phyloP scores from a whole-genome alignment of 306 rosid species.

The Quercus ilex region DNA sequence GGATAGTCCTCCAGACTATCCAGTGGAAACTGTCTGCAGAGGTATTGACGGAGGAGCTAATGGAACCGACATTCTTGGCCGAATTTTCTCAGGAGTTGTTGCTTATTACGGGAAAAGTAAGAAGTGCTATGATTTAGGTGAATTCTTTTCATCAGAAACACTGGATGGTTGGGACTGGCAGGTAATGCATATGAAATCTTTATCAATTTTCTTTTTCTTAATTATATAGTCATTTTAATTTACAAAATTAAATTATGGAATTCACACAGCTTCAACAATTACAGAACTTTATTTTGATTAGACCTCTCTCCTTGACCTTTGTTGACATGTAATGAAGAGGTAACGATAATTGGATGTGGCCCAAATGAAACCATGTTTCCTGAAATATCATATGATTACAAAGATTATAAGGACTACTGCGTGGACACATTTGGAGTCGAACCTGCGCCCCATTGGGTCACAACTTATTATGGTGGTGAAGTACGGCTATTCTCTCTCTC shows the following conservation, averaged over 20 bases:
- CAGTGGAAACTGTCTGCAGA: constrained; percentile 4
- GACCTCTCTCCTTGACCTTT: neutral
- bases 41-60: constrained; percentile 1
- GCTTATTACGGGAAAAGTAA: neutral
- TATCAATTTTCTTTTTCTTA: neutral
- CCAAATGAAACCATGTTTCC: neutral
- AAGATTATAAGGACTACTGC: constrained; percentile 31
- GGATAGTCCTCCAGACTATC: constrained; percentile 2
- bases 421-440: constrained; percentile 31
- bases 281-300: no score
- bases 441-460: constrained; percentile 38
- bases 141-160: neutral
- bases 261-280: neutral
- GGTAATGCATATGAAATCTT: constrained; percentile 5
- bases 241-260: neutral
- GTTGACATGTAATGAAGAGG: neutral
- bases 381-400: no score
- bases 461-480: neutral
- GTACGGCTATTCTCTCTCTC: neutral
- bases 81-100: constrained; percentile 1
- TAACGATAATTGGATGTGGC: neutral
- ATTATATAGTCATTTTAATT: neutral
- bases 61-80: constrained; percentile 13
- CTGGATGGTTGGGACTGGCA: constrained; percentile 17
- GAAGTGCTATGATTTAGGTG: neutral